Evolutionary conservation across 768 basidiomycete genomes (phyloP).

Genomic region (Tylopilus subfusipes): DNA sequence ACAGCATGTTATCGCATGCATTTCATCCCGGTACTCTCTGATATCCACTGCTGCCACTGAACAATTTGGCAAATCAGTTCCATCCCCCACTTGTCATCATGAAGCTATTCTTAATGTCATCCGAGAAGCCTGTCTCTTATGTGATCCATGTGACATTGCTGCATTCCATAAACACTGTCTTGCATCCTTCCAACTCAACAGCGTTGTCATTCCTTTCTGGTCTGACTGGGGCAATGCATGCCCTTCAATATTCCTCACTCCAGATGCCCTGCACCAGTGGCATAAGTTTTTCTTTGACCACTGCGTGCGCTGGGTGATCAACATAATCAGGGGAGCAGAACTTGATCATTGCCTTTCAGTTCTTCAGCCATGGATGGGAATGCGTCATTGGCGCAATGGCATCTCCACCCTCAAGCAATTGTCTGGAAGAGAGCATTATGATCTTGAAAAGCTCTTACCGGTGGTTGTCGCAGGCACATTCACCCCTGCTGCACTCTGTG

Average conservation of each 20-base stretch:
- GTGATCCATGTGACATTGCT: neutral
- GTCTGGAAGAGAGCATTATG: neutral
- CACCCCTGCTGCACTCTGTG: constrained; percentile 26
- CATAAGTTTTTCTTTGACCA: constrained; percentile 28
- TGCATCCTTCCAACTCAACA: neutral
- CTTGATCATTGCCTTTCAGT: constrained; percentile 26
- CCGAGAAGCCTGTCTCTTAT: neutral
- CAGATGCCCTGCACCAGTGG: neutral
- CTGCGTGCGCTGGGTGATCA: neutral
- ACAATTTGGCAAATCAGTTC: neutral
- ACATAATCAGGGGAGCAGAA: neutral
- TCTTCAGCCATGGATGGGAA: constrained; percentile 17
- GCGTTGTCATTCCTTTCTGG: constrained; percentile 32
- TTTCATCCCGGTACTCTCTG: neutral
- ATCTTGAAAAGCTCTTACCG: constrained; percentile 3
- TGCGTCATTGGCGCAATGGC: neutral
- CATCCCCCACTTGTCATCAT: neutral
- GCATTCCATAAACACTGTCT: neutral
- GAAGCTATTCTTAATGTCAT: constrained; percentile 3
- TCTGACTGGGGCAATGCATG: constrained; percentile 20
- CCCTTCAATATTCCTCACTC: too few species aligned
- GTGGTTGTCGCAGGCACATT: constrained; percentile 14
- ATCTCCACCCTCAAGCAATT: constrained; percentile 8
- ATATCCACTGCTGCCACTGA: neutral
- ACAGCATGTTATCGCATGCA: constrained; percentile 4